Base-by-base conservation (phyloP, 768 basidiomycete genomes). In the Phanerochaete carnosa region DNA sequence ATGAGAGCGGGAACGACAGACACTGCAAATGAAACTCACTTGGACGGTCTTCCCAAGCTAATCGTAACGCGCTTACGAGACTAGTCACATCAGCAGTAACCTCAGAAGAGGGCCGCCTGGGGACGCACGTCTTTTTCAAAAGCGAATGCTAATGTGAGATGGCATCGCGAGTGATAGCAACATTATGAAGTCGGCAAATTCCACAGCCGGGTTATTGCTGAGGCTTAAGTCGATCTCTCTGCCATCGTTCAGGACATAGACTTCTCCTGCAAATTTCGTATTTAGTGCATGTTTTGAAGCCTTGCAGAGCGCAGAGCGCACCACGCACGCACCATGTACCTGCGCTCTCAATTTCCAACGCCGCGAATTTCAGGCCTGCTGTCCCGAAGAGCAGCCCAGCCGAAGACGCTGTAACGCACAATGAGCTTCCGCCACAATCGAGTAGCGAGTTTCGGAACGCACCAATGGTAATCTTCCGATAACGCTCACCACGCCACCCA, bases 271-370 rank as follows among this genome's bases (percentile, higher is more conserved):
- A 55, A 33, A 55, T 46, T 60, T 25, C 39, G 61, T 26, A 29
- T 55, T 11, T n/a, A 51, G 19, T 25, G 35, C 26, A 8, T 22
- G 46, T 8, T 46, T 26, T 26, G 22, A 12, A 12, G n/a, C n/a
- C n/a, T n/a, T n/a, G n/a, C 22, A n/a, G 28, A 12, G 26, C 37
- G 1, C 13, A 33, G 25, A 19, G 19, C 53, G 7, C 19, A 39
- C 45, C 64, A 39, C 87, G 80, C 72, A n/a, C n/a, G n/a, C n/a
- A 93, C 95, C 96, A 72, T 99, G 96, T 74, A 98, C 96, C 16
- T 95, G 96, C 15, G 96, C 96, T 53, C 94, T 83, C 96, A 99
- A 98, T 98, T 78, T 99, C 98, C 82, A 99, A 98, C 12, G 96
- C 92, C 7, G 96, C 98, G 67, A 98, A 96, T 77, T 95, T 97